A percentile compares a stretch with the other conserved stretches of the same genome.
phyloP scores from a whole-genome alignment of 768 basidiomycete genomes.

The Macrolepiota albuminosa region DNA sequence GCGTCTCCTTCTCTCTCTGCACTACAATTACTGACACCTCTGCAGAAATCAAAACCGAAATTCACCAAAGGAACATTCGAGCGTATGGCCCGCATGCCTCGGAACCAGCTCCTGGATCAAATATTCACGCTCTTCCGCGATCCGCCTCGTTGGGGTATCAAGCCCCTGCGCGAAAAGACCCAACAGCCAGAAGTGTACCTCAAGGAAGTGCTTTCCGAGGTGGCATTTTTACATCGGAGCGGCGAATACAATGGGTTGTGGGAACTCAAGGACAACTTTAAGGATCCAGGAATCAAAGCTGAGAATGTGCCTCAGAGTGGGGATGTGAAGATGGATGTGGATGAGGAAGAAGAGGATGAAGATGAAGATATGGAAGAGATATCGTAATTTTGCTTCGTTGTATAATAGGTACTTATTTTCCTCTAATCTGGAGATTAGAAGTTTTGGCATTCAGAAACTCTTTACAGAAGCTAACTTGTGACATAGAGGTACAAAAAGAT shows the following conservation, averaged over 20 bases:
- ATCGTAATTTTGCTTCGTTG: slow-evolving; percentile 29
- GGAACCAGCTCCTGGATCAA: slow-evolving; percentile 81
- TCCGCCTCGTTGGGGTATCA: slow-evolving; percentile 78
- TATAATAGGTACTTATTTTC: neutral
- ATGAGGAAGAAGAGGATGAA: slow-evolving; percentile 55
- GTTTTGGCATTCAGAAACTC: neutral
- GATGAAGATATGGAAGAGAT: slow-evolving; percentile 73
- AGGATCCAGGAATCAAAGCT: slow-evolving; percentile 51
- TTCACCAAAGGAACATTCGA: slow-evolving; percentile 70
- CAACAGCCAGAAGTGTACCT: slow-evolving; percentile 87
- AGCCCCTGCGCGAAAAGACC: slow-evolving; percentile 68
- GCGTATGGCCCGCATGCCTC: slow-evolving; percentile 88
- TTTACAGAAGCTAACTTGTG: too few species aligned
- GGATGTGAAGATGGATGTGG: slow-evolving; percentile 50
- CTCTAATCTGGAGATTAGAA: neutral
- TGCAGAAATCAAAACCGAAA: slow-evolving; percentile 64
- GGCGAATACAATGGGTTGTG: slow-evolving; percentile 80
- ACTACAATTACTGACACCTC: neutral
- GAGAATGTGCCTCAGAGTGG: slow-evolving; percentile 35
- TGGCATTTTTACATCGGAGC: slow-evolving; percentile 71
- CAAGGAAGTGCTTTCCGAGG: slow-evolving; percentile 75
- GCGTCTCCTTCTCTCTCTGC: slow-evolving; percentile 23
- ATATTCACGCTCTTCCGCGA: slow-evolving; percentile 78
- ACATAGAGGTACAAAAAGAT: neutral
- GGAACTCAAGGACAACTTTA: slow-evolving; percentile 74